Evolutionary conservation across 2,329 filamentous ascomycete species (phyloP).

Genomic region (Colletotrichum euphorbiae): DNA sequence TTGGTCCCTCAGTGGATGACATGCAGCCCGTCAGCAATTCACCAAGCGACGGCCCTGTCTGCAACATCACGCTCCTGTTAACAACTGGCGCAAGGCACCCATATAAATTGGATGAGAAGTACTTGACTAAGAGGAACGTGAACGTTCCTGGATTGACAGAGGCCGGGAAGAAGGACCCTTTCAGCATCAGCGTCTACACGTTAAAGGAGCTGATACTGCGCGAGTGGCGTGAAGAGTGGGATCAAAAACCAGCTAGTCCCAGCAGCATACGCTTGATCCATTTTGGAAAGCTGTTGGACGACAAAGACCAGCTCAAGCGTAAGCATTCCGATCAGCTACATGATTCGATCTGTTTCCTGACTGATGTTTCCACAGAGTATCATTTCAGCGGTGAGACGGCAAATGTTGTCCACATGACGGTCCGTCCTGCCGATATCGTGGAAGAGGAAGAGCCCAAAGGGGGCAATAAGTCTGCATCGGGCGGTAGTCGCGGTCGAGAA

Average conservation of each 20-base stretch:
- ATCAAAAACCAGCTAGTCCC: conserved; percentile 84
- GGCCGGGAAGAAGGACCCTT: conserved; percentile 76
- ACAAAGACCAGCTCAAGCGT: conserved; percentile 89
- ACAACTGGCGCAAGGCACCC: conserved; percentile 86
- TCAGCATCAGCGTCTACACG: conserved; percentile 92
- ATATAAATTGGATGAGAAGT: conserved; percentile 89
- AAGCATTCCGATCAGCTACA: conserved; percentile 52
- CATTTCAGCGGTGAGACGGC: conserved; percentile 79
- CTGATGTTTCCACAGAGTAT: conserved; percentile 69
- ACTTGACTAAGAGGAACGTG: conserved; percentile 84
- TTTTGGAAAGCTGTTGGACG: conserved; percentile 90
- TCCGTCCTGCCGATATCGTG: conserved; percentile 87
- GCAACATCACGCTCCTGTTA: conserved; percentile 85
- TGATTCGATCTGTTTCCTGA: not conserved
- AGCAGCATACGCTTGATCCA: conserved; percentile 92
- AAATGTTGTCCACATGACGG: conserved; percentile 95
- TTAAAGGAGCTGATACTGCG: conserved; percentile 93
- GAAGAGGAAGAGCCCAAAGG: conserved; percentile 81
- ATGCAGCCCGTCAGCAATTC: conserved; percentile 50
- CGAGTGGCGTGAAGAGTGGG: conserved; percentile 95
- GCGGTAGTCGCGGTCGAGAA: conserved; percentile 55
- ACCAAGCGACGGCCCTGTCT: conserved; percentile 56
- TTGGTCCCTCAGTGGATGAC: conserved; percentile 58
- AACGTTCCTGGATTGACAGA: conserved; percentile 75
- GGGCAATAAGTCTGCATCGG: conserved; percentile 63